Evolutionary conservation across 805 yeast species (phyloP).

Genomic region (Tetrapisispora fleetii): DNA sequence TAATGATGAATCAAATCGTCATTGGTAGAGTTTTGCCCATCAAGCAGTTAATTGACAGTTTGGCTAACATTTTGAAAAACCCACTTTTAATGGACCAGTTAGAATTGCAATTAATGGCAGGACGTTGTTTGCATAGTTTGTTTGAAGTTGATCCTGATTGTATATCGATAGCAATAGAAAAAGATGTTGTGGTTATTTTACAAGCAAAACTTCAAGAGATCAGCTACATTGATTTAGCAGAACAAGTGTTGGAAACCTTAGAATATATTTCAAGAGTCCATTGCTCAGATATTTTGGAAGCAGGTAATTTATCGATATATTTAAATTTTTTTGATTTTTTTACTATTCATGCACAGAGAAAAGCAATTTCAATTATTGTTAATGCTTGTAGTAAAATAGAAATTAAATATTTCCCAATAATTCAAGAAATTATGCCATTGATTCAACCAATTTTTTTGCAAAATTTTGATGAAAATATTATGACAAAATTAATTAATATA

Average conservation of each 20-base stretch:
- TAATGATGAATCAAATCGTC: conserved; percentile 57
- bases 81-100: conserved; percentile 51
- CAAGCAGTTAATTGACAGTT: conserved; percentile 40
- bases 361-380: conserved; percentile 64
- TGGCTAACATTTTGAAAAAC: conserved; percentile 50
- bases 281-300: conserved; percentile 41
- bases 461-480: conserved; percentile 38
- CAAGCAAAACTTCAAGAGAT: conserved; percentile 61
- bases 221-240: conserved; percentile 82
- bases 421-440: conserved; percentile 37
- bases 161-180: conserved; percentile 49
- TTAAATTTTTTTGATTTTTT: conserved; percentile 76
- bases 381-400: conserved; percentile 50
- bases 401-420: conserved; percentile 34
- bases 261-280: conserved; percentile 54
- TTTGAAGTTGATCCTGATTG: conserved; percentile 65
- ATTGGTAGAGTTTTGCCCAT: conserved; percentile 60
- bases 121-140: conserved; percentile 74
- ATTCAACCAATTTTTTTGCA: conserved; percentile 45
- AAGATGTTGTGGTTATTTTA: conserved; percentile 57
- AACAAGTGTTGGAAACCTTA: conserved; percentile 72
- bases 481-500: conserved; percentile 15
- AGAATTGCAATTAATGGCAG: conserved; percentile 75
- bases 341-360: conserved; percentile 79
- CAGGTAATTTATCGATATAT: conserved; percentile 50